Conservation (phyloP, 306 rosid genomes). For the Glycyrrhiza uralensis region DNA sequence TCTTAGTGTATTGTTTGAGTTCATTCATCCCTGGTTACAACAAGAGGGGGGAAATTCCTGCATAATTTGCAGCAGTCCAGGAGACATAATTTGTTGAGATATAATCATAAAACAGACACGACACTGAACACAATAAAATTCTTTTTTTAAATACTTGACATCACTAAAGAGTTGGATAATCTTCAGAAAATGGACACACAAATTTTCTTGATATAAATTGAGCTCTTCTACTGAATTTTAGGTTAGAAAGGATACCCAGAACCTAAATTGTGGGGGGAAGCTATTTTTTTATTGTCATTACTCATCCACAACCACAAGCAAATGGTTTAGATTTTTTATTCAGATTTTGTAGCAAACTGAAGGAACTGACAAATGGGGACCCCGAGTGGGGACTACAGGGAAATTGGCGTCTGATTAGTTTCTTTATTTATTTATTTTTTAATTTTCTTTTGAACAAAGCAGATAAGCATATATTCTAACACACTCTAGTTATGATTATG, state of each 20-base stretch:
- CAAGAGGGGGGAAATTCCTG: not conserved
- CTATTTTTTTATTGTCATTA: not conserved
- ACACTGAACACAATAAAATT: not conserved
- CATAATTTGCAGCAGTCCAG: not conserved
- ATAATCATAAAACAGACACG: not conserved
- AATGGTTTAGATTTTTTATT: not conserved
- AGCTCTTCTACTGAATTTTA: not conserved
- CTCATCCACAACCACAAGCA: not conserved
- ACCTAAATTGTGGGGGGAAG: not conserved
- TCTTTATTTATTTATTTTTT: not conserved
- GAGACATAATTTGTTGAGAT: not conserved
- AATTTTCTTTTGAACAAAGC: constrained; percentile 35
- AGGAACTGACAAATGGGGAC: not conserved
- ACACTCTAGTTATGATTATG: constrained; percentile 41
- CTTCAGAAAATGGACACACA: not conserved
- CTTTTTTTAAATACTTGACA: not conserved
- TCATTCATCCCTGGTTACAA: not conserved
- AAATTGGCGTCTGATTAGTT: not conserved
- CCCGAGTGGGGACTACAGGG: not conserved
- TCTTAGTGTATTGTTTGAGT: not conserved
- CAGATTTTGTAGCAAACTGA: not conserved
- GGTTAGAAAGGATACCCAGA: not conserved
- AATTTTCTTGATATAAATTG: not conserved
- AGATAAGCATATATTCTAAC: constrained; percentile 52
- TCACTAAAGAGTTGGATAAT: not conserved